These are phyloP conservation scores for Myxozyma lipomycoides DNA, from an alignment of 805 yeast species.

Conservation along the genomic window DNA sequence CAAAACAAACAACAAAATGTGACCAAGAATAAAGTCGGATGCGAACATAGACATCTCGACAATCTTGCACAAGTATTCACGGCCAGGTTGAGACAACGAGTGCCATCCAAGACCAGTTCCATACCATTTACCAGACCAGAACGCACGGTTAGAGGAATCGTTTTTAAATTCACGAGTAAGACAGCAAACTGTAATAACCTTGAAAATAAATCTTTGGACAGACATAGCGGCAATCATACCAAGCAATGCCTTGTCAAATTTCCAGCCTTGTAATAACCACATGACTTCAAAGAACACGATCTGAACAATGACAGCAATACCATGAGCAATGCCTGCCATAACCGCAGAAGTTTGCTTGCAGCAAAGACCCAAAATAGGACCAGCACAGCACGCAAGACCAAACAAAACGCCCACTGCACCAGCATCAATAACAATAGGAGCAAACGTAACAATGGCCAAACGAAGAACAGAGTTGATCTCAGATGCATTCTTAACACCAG, in stretches of 20 bases:
- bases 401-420: conserved; percentile 77
- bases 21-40: conserved; percentile 94
- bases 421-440: conserved; percentile 84
- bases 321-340: conserved; percentile 93
- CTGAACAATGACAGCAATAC: conserved; percentile 85
- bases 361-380: conserved; percentile 90
- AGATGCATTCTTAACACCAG: conserved; percentile 55
- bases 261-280: conserved; percentile 97
- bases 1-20: conserved; percentile 78
- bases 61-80: conserved; percentile 92
- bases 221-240: conserved; percentile 83
- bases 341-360: conserved; percentile 97
- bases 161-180: conserved; percentile 95
- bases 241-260: conserved; percentile 76
- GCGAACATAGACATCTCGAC: conserved; percentile 94
- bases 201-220: conserved; percentile 82
- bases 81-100: conserved; percentile 91
- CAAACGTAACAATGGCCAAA: conserved; percentile 60
- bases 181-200: conserved; percentile 68
- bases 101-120: conserved; percentile 88
- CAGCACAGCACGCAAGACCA: conserved; percentile 91
- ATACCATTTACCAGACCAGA: conserved; percentile 99
- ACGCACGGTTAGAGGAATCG: conserved; percentile 92
- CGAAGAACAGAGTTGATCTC: conserved; percentile 60
- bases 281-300: conserved; percentile 84